Conservation (phyloP, 2,329 filamentous ascomycete species). For the Ampelomyces quisqualis region DNA sequence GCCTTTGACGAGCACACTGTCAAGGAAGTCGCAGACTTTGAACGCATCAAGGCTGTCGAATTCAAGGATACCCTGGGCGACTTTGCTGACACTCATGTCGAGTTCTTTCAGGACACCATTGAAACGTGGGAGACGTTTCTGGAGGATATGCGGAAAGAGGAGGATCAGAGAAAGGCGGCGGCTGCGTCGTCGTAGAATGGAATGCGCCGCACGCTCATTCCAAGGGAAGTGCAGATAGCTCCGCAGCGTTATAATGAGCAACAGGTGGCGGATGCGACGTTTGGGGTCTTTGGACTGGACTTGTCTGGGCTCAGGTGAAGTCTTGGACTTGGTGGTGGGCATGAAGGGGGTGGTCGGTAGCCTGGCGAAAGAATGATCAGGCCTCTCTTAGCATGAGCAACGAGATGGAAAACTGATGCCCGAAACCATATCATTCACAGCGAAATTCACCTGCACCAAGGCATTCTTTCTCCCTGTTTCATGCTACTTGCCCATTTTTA, state of each 20-base stretch:
- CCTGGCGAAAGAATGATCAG: too few species aligned
- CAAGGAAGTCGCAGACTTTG: conserved; percentile 88
- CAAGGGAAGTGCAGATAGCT: neutral
- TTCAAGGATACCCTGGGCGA: conserved; percentile 84
- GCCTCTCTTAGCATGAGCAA: too few species aligned
- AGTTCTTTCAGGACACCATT: conserved; percentile 78
- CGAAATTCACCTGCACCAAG: too few species aligned
- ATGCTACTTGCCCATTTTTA: neutral
- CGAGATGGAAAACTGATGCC: too few species aligned
- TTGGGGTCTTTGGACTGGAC: neutral
- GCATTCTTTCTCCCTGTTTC: neutral
- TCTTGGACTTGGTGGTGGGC: neutral
- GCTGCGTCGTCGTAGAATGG: conserved; percentile 20
- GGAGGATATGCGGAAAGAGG: conserved; percentile 78
- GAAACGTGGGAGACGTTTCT: conserved; percentile 88
- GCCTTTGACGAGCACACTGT: conserved; percentile 96
- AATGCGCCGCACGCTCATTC: neutral
- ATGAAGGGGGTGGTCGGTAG: too few species aligned
- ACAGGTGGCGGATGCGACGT: neutral
- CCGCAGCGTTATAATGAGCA: neutral
- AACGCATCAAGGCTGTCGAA: conserved; percentile 92
- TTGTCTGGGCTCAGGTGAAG: neutral
- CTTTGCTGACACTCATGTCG: conserved; percentile 80
- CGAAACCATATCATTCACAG: too few species aligned
- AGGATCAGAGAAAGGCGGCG: conserved; percentile 38